phyloP scores from a whole-genome alignment of 257 asterid species.

The Misopates orontium region DNA sequence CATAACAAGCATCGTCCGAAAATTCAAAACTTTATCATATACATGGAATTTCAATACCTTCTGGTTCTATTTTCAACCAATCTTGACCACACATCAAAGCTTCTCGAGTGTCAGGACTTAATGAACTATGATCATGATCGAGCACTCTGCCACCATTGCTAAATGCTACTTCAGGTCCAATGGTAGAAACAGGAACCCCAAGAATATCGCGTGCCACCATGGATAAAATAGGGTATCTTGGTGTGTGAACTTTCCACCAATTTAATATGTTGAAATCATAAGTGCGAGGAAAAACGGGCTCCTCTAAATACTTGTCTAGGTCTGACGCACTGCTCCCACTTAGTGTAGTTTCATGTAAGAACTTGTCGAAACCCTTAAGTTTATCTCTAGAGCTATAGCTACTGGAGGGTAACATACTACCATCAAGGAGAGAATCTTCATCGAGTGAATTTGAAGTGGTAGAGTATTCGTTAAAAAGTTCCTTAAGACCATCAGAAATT shows the following conservation, averaged over 20 bases:
- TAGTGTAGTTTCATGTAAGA: slow-evolving; percentile 76
- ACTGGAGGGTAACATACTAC: slow-evolving; percentile 46
- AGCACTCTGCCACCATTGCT: slow-evolving; percentile 70
- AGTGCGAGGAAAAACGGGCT: slow-evolving; percentile 89
- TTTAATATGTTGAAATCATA: slow-evolving; percentile 79
- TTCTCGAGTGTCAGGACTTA: slow-evolving; percentile 75
- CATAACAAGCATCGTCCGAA: slow-evolving; percentile 8
- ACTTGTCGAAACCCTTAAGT: slow-evolving; percentile 88
- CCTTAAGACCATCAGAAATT: slow-evolving; percentile 63
- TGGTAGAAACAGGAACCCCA: slow-evolving; percentile 77
- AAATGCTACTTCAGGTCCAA: slow-evolving; percentile 68
- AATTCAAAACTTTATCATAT: not conserved
- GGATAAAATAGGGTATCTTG: slow-evolving; percentile 91
- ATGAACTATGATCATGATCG: slow-evolving; percentile 54
- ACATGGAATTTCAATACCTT: slow-evolving; percentile 46
- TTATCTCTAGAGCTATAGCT: slow-evolving; percentile 66
- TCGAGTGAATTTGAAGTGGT: slow-evolving; percentile 50
- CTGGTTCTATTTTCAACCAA: slow-evolving; percentile 73
- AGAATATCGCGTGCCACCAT: slow-evolving; percentile 94
- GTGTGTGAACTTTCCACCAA: slow-evolving; percentile 99
- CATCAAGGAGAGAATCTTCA: slow-evolving; percentile 45
- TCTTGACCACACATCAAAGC: slow-evolving; percentile 94
- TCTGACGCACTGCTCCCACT: slow-evolving; percentile 67
- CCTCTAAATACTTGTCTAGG: slow-evolving; percentile 82
- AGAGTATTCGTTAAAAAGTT: slow-evolving; percentile 71